Evolutionary conservation across 2,329 filamentous ascomycete genomes (phyloP).

Genomic region (Venturia aucupariae): DNA sequence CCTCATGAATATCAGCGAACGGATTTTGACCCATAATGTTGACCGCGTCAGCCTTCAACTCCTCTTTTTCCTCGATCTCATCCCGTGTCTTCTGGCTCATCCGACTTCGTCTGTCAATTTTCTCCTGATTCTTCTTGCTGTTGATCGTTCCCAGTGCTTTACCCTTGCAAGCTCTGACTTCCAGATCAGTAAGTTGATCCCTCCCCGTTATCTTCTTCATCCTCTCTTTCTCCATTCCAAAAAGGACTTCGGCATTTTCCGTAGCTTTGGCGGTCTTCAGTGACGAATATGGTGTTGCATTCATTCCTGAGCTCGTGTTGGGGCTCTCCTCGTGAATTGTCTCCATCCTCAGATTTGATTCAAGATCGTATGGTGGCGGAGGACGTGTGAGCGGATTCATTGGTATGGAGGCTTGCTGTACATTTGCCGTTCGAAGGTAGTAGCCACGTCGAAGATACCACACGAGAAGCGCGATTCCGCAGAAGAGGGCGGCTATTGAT

Average conservation of each 20-base stretch:
- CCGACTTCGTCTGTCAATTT: neutral
- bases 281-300: neutral
- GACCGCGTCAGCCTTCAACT: neutral
- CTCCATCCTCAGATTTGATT: neutral
- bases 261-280: neutral
- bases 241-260: neutral
- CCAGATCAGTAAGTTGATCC: neutral
- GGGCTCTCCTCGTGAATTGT: neutral
- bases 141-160: neutral
- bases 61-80: neutral
- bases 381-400: neutral
- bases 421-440: neutral
- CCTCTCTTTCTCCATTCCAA: neutral
- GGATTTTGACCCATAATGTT: neutral
- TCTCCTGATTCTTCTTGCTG: neutral
- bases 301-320: neutral
- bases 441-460: neutral
- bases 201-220: neutral
- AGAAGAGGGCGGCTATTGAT: neutral
- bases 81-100: neutral
- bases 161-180: neutral
- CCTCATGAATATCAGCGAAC: neutral
- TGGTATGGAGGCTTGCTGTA: neutral
- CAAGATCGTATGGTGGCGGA: neutral
- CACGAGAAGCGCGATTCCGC: neutral